Evolutionary conservation across 331 rosid species (phyloP), one percentile per base, ranked within the genome.

Genomic region (Quercus phellos): DNA sequence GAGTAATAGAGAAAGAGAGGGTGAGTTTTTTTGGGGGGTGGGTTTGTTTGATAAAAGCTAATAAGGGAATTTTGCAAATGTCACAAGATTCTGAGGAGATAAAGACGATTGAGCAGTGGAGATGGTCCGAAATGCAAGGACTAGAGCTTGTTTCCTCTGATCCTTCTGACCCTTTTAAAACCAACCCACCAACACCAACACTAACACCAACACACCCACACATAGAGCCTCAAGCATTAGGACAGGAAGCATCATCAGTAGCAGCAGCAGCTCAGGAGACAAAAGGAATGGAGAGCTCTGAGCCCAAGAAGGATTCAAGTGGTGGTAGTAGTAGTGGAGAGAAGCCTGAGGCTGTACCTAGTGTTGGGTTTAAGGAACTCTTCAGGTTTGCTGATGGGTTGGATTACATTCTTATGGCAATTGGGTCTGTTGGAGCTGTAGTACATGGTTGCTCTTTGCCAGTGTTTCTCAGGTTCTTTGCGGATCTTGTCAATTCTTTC

Each of bases 81-180:
- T 90, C 97, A 90, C 92, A 84, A 86, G 87, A 90, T 81, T 90
- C 95, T 75, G 80, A 85, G 70, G 98, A 93, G 87, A 88, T 88
- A 84, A 90, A 93, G 81, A 82, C 93, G 82, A 75, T 68, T 80
- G 97, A 94, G 88, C 89, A 94, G 86, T 94, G 98, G 98, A 87
- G 79, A 89, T 94, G 98, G 97, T 88, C 98, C 74, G 97, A 94
- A 89, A 94, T 94, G 98, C 98, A 94, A 82, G 98, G 97, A 35
- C 88, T 94, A 80, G 97, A 92, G 84, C 93, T 94, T 19, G 72
- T 88, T 30, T 58, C 85, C 76, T 58, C 86, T 34, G 61, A 84
- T 83, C 76, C 85, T 53, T 55, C 90, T 64, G 70, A 83, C 21
- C 61, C 89, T 30, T 76, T 73, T 83, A 78, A 83, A 81, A 27